Evolutionary conservation across 129 eudicot genomes (phyloP).

Genomic region (Saussurea involucrata): DNA sequence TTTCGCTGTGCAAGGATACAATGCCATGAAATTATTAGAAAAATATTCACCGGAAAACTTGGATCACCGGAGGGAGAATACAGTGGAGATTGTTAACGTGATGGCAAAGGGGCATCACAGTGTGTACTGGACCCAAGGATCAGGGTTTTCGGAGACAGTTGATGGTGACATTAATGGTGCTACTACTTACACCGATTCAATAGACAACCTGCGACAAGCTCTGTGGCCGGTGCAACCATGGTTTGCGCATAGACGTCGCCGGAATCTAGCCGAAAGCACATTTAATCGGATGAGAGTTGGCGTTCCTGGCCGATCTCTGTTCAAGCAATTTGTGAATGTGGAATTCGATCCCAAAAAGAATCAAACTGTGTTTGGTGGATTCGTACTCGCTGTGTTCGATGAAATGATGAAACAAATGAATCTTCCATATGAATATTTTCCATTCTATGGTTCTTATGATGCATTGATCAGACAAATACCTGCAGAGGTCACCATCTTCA

Average conservation of each 20-base stretch:
- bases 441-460: slow-evolving; percentile 42
- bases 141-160: slow-evolving; percentile 39
- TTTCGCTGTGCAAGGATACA: slow-evolving; percentile 20
- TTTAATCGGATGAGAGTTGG: slow-evolving; percentile 36
- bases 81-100: slow-evolving; percentile 34
- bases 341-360: slow-evolving; percentile 22
- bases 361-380: slow-evolving; percentile 29
- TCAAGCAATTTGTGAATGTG: slow-evolving; percentile 43
- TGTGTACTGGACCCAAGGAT: slow-evolving; percentile 44
- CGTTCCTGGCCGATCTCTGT: slow-evolving; percentile 43
- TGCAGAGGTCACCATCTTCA: slow-evolving; percentile 16
- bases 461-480: slow-evolving; percentile 37
- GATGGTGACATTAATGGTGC: slow-evolving; percentile 17
- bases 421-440: slow-evolving; percentile 41
- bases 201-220: slow-evolving; percentile 16
- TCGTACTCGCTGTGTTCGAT: slow-evolving; percentile 49
- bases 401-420: slow-evolving; percentile 39
- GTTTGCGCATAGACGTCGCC: slow-evolving; percentile 31
- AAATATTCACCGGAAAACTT: slow-evolving; percentile 1
- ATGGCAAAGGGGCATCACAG: slow-evolving; percentile 47
- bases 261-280: slow-evolving; percentile 38
- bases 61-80: neutral
- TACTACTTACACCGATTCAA: slow-evolving; percentile 2
- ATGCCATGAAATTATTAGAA: slow-evolving; percentile 7
- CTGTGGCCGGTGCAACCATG: slow-evolving; percentile 43